phyloP scores from a whole-genome alignment of 495 filamentous ascomycete genomes.

The Hypoxylon rickii region DNA sequence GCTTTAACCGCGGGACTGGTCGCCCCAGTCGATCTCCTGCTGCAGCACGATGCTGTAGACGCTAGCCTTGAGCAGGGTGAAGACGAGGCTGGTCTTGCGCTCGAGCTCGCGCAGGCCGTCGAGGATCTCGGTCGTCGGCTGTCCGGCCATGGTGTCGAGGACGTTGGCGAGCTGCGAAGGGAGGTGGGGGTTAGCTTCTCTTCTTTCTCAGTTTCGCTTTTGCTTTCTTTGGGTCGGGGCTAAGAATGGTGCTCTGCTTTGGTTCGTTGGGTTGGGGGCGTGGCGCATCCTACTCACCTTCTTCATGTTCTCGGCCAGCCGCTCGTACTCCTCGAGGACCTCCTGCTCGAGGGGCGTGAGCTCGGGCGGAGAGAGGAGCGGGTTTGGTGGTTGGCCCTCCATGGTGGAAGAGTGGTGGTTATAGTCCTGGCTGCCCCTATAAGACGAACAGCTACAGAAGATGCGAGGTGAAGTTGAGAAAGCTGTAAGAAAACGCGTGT shows the following conservation, averaged over 20 bases:
- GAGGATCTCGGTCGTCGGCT: conserved; percentile 71
- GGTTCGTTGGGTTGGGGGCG: no score
- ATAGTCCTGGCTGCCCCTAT: neutral
- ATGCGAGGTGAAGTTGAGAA: neutral
- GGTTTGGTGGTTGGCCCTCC: conserved; percentile 35
- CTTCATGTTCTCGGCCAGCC: conserved; percentile 87
- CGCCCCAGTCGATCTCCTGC: conserved; percentile 82
- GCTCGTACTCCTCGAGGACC: conserved; percentile 89
- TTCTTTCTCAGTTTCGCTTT: no score
- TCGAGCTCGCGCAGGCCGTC: conserved; percentile 88
- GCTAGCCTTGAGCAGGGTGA: conserved; percentile 94
- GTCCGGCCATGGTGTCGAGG: conserved; percentile 64
- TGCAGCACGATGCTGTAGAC: conserved; percentile 98
- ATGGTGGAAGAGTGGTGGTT: conserved; percentile 18
- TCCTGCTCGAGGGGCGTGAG: conserved; percentile 88
- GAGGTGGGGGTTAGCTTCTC: conserved; percentile 2
- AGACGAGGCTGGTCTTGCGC: conserved; percentile 90
- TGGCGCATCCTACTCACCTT: conserved; percentile 69
- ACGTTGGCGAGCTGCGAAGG: conserved; percentile 61
- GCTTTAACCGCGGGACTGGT: conserved; percentile 43
- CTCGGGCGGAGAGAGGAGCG: conserved; percentile 50
- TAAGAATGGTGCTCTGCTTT: no score
- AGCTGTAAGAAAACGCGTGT: conserved; percentile 19
- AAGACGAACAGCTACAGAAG: no score
- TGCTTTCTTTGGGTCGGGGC: no score